phyloP scores from a whole-genome alignment of 2,329 filamentous ascomycete genomes.

The Ceratocystis smalleyi region DNA sequence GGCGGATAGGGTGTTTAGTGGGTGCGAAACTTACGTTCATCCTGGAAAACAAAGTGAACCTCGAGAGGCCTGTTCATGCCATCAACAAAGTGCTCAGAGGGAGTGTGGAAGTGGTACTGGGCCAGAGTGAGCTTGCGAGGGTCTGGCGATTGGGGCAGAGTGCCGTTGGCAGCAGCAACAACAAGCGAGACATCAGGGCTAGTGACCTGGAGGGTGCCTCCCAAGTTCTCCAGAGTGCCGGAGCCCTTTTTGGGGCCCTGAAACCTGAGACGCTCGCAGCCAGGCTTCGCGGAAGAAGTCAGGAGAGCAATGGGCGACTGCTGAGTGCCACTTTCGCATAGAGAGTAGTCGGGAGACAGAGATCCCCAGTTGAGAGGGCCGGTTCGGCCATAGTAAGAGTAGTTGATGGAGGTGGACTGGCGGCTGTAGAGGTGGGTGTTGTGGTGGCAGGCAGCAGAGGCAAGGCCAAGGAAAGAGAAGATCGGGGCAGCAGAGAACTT shows the following conservation, averaged over 20 bases:
- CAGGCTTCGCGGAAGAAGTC: constrained; percentile 18
- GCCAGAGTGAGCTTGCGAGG: constrained; percentile 29
- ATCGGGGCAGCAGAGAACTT: not conserved
- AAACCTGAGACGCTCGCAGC: constrained; percentile 22
- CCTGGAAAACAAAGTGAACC: constrained; percentile 29
- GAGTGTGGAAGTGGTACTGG: constrained; percentile 47
- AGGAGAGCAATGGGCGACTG: constrained; percentile 44
- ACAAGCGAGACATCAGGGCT: not conserved
- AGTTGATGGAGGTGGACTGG: constrained; percentile 29
- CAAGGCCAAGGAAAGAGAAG: constrained; percentile 17
- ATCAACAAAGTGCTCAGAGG: constrained; percentile 41
- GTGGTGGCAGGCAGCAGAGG: constrained; percentile 22
- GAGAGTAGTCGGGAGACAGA: constrained; percentile 29
- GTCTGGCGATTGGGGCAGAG: constrained; percentile 22
- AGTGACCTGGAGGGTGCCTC: constrained; percentile 34
- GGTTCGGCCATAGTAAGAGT: constrained; percentile 18
- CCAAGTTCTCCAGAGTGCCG: constrained; percentile 33
- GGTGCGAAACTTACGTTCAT: constrained; percentile 16
- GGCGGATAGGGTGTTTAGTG: not conserved
- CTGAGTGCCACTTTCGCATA: constrained; percentile 33
- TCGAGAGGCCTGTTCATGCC: constrained; percentile 28
- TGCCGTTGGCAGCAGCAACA: not conserved
- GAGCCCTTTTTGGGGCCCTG: constrained; percentile 24
- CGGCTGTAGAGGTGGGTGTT: constrained; percentile 24
- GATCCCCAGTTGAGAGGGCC: constrained; percentile 40